Base-by-base conservation (phyloP, 129 eudicot species). In the Lactuca sativa region DNA sequence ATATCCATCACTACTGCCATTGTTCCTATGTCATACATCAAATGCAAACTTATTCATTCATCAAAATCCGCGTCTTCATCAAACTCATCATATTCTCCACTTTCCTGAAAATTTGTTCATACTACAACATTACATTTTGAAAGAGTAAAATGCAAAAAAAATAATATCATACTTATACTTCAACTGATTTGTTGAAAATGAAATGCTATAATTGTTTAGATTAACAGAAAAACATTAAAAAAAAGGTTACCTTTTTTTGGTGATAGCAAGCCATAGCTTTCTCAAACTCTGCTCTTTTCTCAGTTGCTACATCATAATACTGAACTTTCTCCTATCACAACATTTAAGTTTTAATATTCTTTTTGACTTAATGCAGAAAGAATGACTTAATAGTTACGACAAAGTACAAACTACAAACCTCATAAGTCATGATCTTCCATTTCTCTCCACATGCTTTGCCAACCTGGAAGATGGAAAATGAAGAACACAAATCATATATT, bases 371-470 rank as follows among this genome's bases (percentile, higher is more conserved):
- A 47, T 47, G 52, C 15, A 47, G 15, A 44, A 44, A 44, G 51
- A 44, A 44, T 4, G 14, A 10, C 51, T 44, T 47, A 47, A 10
- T 25, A 25, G 30, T 25, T 25, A 25, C 0, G 38, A 36, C 5
- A 38, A n/a, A 51, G 25, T 15, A 49, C 51, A 51, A 64, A 47
- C 25, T 10, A 72, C 73, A 77, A 79, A 92, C 98, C 95, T 92
- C 96, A 56, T 86, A 92, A 41, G 87, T 84, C 98, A 92, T 92
- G 59, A 77, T 79, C 70, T 86, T 88, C 98, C 98, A 92, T 87
- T 88, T 92, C 74, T 86, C 96, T 61, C 98, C 98, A 67, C 98
- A 84, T 56, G 96, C 98, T 74, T 92, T 92, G 56, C 98, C 98
- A 74, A 92, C 52, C 98, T 91, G 86, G 66, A 76, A 18, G n/a